These are phyloP conservation scores for Psilocybe cyanescens DNA, from an alignment of 768 basidiomycete species.

Conservation along the genomic window DNA sequence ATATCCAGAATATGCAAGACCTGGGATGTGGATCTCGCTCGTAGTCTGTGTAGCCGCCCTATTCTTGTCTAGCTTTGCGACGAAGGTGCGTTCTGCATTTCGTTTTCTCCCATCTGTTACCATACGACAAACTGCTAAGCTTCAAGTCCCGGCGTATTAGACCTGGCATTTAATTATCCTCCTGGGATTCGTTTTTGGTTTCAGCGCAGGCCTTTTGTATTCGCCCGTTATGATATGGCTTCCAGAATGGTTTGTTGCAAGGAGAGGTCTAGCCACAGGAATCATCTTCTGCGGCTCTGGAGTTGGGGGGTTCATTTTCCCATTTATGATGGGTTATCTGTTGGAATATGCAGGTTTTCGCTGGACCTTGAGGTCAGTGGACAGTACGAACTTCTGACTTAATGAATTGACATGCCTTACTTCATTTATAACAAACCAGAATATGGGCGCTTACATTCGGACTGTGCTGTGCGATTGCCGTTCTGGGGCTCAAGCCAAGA, in stretches of 20 bases:
- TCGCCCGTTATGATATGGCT: constrained; percentile 10
- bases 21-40: background rate
- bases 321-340: constrained; percentile 3
- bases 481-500: constrained; percentile 9
- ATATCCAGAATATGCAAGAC: constrained; percentile 5
- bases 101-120: no score
- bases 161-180: constrained; percentile 8
- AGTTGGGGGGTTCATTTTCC: constrained; percentile 5
- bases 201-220: constrained; percentile 1
- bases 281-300: constrained; percentile 8
- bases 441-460: constrained; percentile 3
- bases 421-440: background rate
- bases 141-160: background rate
- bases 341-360: constrained; percentile 4
- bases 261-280: constrained; percentile 1
- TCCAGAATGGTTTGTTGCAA: constrained; percentile 5
- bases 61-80: constrained; percentile 5
- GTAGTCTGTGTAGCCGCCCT: background rate
- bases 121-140: background rate
- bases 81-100: background rate
- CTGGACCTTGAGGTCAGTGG: constrained; percentile 5
- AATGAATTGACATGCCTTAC: background rate
- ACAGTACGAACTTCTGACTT: no score
- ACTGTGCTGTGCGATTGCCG: background rate
- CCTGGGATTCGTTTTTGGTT: constrained; percentile 5